Evolutionary conservation across 371 early-diverging fungal genomes (phyloP).

Genomic region (Mortierella polycephala): DNA sequence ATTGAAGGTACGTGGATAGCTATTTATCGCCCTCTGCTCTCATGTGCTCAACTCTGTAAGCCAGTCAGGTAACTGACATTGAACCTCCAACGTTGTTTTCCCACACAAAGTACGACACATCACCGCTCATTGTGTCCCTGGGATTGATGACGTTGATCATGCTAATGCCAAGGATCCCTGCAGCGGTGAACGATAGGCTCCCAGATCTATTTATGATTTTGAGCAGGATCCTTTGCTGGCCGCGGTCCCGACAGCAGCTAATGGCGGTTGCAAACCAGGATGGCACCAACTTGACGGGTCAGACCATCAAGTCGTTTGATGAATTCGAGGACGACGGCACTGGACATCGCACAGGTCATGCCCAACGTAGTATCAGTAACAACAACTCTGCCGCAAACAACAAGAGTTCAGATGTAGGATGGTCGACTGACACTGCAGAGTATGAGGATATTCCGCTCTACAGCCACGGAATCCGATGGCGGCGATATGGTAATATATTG

Average conservation of each 20-base stretch:
- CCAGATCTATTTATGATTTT: conserved; percentile 70
- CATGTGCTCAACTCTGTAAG: too few relatives aligned
- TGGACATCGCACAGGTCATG: not conserved
- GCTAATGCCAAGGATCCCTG: conserved; percentile 74
- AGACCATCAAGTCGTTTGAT: conserved; percentile 42
- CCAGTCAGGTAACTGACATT: not conserved
- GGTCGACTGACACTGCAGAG: conserved; percentile 12
- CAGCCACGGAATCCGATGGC: conserved; percentile 40
- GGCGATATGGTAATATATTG: conserved; percentile 32
- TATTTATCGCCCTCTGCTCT: too few relatives aligned
- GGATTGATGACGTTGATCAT: conserved; percentile 72
- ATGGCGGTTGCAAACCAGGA: conserved; percentile 57
- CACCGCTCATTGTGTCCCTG: conserved; percentile 69
- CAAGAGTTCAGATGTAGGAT: not conserved
- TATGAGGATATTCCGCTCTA: conserved; percentile 39
- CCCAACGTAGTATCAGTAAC: not conserved
- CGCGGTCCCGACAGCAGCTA: conserved; percentile 63
- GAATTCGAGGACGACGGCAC: conserved; percentile 38
- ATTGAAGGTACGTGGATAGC: conserved; percentile 59
- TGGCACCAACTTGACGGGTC: conserved; percentile 33
- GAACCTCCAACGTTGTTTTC: not conserved
- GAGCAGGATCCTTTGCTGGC: conserved; percentile 73
- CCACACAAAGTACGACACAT: conserved; percentile 66
- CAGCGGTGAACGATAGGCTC: conserved; percentile 63
- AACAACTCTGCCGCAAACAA: not conserved